These are phyloP conservation scores for Pleurotus ostreatus DNA, from an alignment of 768 basidiomycete genomes.

Conservation along the genomic window DNA sequence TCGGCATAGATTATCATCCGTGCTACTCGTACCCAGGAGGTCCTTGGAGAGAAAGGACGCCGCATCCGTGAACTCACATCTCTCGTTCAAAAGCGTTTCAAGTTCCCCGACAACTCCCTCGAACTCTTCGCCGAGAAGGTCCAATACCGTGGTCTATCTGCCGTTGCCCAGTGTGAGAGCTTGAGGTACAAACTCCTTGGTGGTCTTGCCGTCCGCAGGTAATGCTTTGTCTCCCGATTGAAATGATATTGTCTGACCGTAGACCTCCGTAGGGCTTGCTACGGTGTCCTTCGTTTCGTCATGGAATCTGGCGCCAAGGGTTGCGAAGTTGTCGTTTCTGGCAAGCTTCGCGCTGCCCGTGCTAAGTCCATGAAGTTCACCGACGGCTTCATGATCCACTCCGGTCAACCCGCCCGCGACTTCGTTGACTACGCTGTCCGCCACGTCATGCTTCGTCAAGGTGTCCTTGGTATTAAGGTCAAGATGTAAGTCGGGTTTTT, in stretches of 20 bases:
- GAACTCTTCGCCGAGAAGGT: conserved; percentile 99
- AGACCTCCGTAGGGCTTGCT: conserved; percentile 73
- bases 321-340: conserved; percentile 98
- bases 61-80: conserved; percentile 98
- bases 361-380: conserved; percentile 99
- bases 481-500: conserved; percentile 68
- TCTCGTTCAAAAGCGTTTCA: conserved; percentile 99
- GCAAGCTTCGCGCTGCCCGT: conserved; percentile 99
- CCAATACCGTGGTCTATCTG: conserved; percentile 95
- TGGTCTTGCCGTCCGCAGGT: conserved; percentile 98
- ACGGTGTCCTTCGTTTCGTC: conserved; percentile 99
- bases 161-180: conserved; percentile 97
- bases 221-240: conserved; percentile 23
- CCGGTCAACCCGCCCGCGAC: conserved; percentile 95
- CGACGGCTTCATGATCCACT: conserved; percentile 99
- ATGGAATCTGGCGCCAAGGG: conserved; percentile 99
- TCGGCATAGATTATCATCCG: conserved; percentile 89
- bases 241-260: neutral
- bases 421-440: conserved; percentile 98
- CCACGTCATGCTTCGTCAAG: conserved; percentile 96
- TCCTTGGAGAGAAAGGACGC: conserved; percentile 98
- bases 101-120: conserved; percentile 97
- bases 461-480: conserved; percentile 99
- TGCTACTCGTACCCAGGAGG: conserved; percentile 98
- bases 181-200: conserved; percentile 99